Base-by-base conservation (phyloP, 768 basidiomycete genomes). In the Lactifluus piperatus region DNA sequence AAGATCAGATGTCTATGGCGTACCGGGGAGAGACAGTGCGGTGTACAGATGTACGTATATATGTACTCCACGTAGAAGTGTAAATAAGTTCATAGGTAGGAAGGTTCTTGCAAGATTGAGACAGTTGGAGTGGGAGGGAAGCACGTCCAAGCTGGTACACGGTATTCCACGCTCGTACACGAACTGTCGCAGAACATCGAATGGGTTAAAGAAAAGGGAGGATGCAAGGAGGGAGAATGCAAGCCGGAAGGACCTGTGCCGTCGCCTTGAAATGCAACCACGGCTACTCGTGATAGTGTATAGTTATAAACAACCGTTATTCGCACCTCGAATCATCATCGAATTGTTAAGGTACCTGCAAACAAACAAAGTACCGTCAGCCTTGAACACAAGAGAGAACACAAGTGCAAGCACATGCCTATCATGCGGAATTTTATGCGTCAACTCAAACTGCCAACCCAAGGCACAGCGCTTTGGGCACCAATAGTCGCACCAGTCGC, bases 391-490 rank as follows among this genome's bases (percentile, higher is more conserved):
- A 49, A 3, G 37, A 39, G 24, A 41, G 27, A 14, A 14, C 3
- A 39, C 7, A 22, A 29, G 4, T 9, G 13, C 13, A 30, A 27
- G 32, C 22, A 49, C 60, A 29, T 22, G 46, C 60, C 48, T 41
- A 55, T 46, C 27, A 13, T 5, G 39, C 1, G 5, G 44, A 22
- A 16, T 11, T 36, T 52, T 27, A 46, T 36, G 1, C 34, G 32
- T 56, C 29, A 61, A 29, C 51, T 60, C 51, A 62, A 14, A 27
- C 61, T 41, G 13, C 61, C 61, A 9, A 59, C 61, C 61, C 61
- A 62, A 3, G 57, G 57, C 36, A 60, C 61, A 7, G 61, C 20
- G 48, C 26, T 59, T 48, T 62, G 57, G 14, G 58, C 57, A 9
- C 57, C 51, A 4, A 59, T 47, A 4, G 50, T 41, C 22, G 43